Evolutionary conservation across 768 basidiomycete genomes (phyloP), one percentile per base, ranked within the genome.

Genomic region (Trametes cinnabarina): DNA sequence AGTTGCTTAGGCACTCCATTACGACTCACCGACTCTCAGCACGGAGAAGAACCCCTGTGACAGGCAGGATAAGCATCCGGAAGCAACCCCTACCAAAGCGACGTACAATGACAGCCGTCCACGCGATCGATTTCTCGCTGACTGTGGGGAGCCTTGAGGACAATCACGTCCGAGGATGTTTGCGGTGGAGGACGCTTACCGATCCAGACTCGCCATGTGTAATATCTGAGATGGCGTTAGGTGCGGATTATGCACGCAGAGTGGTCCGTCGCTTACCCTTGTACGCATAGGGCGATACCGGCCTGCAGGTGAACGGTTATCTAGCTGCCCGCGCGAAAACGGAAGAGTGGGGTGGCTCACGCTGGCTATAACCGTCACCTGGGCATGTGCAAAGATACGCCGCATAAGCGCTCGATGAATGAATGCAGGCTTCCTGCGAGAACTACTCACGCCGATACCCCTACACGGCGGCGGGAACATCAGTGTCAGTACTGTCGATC

Each of bases 141-240:
- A 59, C 58, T 59, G 22, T 2, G 1, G 26, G 30, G 6, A 32
- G 7, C 7, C 30, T 32, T 32, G 10, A 25, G 34, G 15, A 4
- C 14, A 4, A 39, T 39, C 37, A 39, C 14, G 14, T 10, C 37
- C 25, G 4, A 4, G 17, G 14, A 1, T n/a, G 3, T 4, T 14
- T n/a, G 14, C 1, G 4, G 14, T 32, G 2, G n/a, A 23, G 11
- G n/a, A 49, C 12, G 28, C 57, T 12, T 28, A 59, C 58, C 51
- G 14, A 61, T 47, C 48, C 49, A 61, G 7, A 61, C 51, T 19
- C 59, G 48, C 59, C 59, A 61, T n/a, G 59, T 61, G 26, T 61
- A 61, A 32, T 59, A 59, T 6, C 58, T 58, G 39, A 8, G 17
- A 17, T n/a, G n/a, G n/a, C n/a, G n/a, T n/a, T n/a, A n/a, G n/a